A percentile compares a stretch with the other conserved stretches of the same genome.
These are phyloP conservation scores for Citrus hindsii DNA, from an alignment of 345 rosid species.

Conservation along the genomic window DNA sequence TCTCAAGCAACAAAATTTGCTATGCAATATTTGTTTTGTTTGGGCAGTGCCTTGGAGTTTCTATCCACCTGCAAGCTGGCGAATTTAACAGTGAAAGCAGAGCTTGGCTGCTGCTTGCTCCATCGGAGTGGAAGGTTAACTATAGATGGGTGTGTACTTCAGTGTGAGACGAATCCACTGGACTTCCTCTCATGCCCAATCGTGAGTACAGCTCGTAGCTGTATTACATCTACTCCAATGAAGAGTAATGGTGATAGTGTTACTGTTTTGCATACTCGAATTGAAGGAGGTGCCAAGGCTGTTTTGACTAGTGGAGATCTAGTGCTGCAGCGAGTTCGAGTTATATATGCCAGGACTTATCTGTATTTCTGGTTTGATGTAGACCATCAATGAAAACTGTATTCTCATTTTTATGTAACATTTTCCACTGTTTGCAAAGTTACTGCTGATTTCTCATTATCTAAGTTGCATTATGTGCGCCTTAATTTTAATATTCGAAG, in stretches of 20 bases:
- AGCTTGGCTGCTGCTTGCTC: conserved; percentile 94
- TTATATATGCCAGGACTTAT: conserved; percentile 62
- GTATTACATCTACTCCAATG: conserved; percentile 30
- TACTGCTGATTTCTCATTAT: not conserved
- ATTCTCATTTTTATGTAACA: not conserved
- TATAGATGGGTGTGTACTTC: conserved; percentile 89
- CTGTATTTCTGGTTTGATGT: conserved; percentile 93
- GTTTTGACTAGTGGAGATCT: conserved; percentile 73
- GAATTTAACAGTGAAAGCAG: conserved; percentile 82
- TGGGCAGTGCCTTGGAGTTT: conserved; percentile 83
- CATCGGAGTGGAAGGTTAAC: conserved; percentile 85
- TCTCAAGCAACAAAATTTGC: conserved; percentile 9
- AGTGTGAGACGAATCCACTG: conserved; percentile 75
- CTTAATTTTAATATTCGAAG: not conserved
- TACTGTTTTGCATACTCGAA: conserved; percentile 64
- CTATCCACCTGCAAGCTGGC: conserved; percentile 77
- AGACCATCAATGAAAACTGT: conserved; percentile 32
- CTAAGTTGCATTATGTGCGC: too few relatives aligned
- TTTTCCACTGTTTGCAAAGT: not conserved
- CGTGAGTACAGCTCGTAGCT: conserved; percentile 61
- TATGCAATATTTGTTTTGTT: conserved; percentile 15
- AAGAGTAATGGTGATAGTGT: conserved; percentile 50
- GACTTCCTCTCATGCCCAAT: conserved; percentile 91
- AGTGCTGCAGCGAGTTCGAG: conserved; percentile 83
- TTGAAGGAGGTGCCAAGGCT: conserved; percentile 93